These are phyloP conservation scores for Suillus discolor DNA, from an alignment of 768 basidiomycete genomes.

Conservation along the genomic window DNA sequence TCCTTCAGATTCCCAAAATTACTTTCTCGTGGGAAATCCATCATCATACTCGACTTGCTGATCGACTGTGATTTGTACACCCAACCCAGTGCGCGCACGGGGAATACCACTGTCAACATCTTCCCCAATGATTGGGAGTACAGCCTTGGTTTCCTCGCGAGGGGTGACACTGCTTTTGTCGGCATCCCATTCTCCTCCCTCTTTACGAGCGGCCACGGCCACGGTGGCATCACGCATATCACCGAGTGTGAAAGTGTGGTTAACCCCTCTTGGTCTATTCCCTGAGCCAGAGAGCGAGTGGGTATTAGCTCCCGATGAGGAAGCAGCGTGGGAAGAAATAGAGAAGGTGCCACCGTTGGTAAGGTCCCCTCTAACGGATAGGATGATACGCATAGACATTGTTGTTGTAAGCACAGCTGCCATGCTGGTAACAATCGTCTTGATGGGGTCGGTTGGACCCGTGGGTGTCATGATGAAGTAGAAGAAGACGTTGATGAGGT, in stretches of 20 bases:
- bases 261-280: slow-evolving; percentile 28
- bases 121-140: slow-evolving; percentile 36
- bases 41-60: slow-evolving; percentile 56
- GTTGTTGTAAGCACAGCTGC: slow-evolving; percentile 85
- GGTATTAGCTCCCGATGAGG: slow-evolving; percentile 50
- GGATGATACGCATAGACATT: slow-evolving; percentile 86
- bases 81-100: slow-evolving; percentile 28
- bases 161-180: slow-evolving; percentile 45
- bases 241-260: slow-evolving; percentile 44
- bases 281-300: slow-evolving; percentile 36
- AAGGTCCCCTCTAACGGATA: slow-evolving; percentile 79
- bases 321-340: slow-evolving; percentile 44
- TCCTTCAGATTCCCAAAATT: slow-evolving; percentile 1
- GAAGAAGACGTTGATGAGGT: slow-evolving; percentile 83
- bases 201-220: slow-evolving; percentile 45
- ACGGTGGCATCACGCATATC: slow-evolving; percentile 58
- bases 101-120: slow-evolving; percentile 23
- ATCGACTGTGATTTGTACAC: slow-evolving; percentile 64
- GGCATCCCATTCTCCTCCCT: slow-evolving; percentile 40
- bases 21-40: slow-evolving; percentile 18
- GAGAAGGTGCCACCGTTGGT: slow-evolving; percentile 71
- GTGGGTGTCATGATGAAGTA: slow-evolving; percentile 83
- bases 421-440: slow-evolving; percentile 85
- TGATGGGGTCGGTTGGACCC: slow-evolving; percentile 63
- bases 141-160: slow-evolving; percentile 39